These are phyloP conservation scores for Pythium sp. DNA, from an alignment of 352 stramenopile species.

Conservation along the genomic window DNA sequence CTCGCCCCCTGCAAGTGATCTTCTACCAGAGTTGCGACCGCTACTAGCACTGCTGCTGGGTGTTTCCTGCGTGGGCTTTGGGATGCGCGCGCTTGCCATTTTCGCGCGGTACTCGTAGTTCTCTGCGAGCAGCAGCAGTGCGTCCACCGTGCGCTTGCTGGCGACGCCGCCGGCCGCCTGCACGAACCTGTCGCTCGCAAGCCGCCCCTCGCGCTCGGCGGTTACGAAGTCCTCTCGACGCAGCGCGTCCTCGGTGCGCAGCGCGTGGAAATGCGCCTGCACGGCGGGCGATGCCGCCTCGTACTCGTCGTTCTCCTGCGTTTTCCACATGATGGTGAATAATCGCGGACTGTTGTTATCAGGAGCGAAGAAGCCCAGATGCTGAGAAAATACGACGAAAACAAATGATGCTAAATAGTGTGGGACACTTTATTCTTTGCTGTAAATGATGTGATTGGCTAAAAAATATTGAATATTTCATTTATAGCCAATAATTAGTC, in stretches of 20 bases:
- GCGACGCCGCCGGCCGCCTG: conserved; percentile 49
- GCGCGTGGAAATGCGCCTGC: conserved; percentile 79
- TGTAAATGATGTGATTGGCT: neutral
- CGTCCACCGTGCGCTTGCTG: conserved; percentile 69
- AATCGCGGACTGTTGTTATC: conserved; percentile 6
- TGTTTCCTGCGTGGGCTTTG: conserved; percentile 9
- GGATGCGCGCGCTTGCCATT: conserved; percentile 43
- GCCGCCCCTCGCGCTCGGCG: conserved; percentile 64
- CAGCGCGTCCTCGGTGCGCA: conserved; percentile 64
- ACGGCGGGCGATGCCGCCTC: conserved; percentile 67
- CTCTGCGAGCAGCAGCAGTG: conserved; percentile 64
- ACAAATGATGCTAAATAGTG: conserved; percentile 1
- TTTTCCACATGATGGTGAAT: conserved; percentile 44
- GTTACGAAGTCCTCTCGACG: conserved; percentile 44
- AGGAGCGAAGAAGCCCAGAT: neutral
- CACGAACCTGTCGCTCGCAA: conserved; percentile 71
- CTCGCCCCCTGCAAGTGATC: neutral
- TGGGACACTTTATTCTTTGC: neutral
- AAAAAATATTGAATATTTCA: no score
- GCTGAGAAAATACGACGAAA: neutral
- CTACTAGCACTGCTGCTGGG: neutral
- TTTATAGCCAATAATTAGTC: no score
- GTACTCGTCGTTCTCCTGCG: conserved; percentile 65
- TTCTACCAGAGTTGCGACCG: neutral
- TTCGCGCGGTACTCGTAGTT: conserved; percentile 81